Base-by-base conservation (phyloP, 2,329 filamentous ascomycete genomes). In the Venturia asperata region DNA sequence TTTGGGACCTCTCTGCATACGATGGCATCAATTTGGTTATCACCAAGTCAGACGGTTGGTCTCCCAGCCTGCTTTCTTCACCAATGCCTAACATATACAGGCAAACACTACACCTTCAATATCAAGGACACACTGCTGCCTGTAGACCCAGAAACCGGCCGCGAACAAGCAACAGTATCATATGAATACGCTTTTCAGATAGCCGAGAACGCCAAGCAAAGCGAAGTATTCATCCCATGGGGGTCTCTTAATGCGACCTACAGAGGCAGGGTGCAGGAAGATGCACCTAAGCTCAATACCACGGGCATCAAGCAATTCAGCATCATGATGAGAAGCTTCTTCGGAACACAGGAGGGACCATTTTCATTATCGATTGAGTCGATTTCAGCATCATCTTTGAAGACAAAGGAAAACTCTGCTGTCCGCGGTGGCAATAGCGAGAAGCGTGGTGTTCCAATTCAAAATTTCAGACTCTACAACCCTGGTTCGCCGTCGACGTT, bases 281-380 rank as follows among this genome's bases (percentile, higher is more conserved):
- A 88, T 75, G 83, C 83, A 0, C 74, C 79, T 65, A 79, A 82
- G 5, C 73, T 94, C 69, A 79, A 91, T 69, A 70, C 83, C 68
- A 79, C 78, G 61, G 78, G 79, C 55, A 79, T 94, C 47, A 88
- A 84, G 75, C 80, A 88, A 60, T 78, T 93, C 39, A 87, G 86
- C 62, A 80, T 94, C 66, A 92, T 94, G 90, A 89, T 89, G 81
- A 79, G 91, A 73, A 94, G 90, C 90, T 91, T 91, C 78, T 92
- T 92, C 69, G 89, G 87, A 10, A 76, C 82, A 0, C 89, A 92
- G 74, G 79, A 89, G 67, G 90, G 90, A 3, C 78, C 85, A 3
- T 92, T 92, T 69, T 79, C 78, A 3, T 72, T 89, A 5, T 77
- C 79, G 1, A 74, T 89, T 66, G 74, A 74, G 39, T 84, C 82